These are phyloP conservation scores for Penicillium sp. DNA, from an alignment of 2,329 filamentous ascomycete species.

Conservation along the genomic window DNA sequence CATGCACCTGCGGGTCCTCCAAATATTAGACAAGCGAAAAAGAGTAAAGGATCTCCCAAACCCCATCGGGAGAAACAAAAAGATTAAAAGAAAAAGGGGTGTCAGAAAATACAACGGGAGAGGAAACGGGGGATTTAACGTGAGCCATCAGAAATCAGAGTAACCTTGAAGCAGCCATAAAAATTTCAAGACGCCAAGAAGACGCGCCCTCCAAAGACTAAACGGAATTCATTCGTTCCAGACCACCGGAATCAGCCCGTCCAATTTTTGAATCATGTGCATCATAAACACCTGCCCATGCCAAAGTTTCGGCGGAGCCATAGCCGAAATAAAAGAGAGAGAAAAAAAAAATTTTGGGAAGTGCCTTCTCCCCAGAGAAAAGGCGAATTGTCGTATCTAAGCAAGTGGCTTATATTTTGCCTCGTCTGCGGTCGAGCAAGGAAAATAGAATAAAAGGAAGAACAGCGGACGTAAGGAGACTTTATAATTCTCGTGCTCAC, in stretches of 20 bases:
- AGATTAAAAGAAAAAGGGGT: conserved; percentile 5
- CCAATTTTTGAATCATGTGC: conserved; percentile 39
- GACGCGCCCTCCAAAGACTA: conserved; percentile 30
- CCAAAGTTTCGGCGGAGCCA: conserved; percentile 28
- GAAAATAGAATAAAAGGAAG: not conserved
- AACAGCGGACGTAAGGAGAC: conserved; percentile 6
- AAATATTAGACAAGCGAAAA: conserved; percentile 30
- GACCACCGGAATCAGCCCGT: conserved; percentile 32
- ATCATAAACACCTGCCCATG: conserved; percentile 44
- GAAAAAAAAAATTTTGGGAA: conserved; percentile 1
- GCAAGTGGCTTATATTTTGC: conserved; percentile 10
- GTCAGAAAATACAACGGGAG: conserved; percentile 13
- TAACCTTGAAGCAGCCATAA: conserved; percentile 25
- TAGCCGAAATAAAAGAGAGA: conserved; percentile 25
- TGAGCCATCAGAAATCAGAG: conserved; percentile 24
- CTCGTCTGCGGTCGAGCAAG: conserved; percentile 10
- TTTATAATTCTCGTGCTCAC: conserved; percentile 2
- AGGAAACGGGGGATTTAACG: conserved; percentile 17
- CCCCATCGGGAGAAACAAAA: conserved; percentile 8
- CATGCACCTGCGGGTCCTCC: conserved; percentile 21
- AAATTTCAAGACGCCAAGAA: conserved; percentile 31
- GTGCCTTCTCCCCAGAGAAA: conserved; percentile 15
- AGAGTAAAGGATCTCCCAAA: conserved; percentile 4
- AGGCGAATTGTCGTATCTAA: conserved; percentile 16
- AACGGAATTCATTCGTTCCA: conserved; percentile 29